These are phyloP conservation scores for Xylaria intraflava DNA, from an alignment of 495 filamentous ascomycete genomes.

Conservation along the genomic window DNA sequence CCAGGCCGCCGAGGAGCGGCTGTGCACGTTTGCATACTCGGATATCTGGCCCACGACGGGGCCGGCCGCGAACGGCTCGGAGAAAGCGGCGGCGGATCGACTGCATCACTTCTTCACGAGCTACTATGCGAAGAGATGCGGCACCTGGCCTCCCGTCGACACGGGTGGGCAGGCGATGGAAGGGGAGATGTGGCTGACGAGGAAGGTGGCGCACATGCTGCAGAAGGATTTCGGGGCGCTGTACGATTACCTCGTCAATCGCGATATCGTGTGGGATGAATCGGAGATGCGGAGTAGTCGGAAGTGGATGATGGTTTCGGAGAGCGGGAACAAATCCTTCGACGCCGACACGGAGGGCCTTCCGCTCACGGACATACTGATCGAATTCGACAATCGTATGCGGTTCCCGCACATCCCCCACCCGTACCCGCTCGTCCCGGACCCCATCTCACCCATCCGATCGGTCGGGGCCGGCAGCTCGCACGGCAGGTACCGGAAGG, in stretches of 20 bases:
- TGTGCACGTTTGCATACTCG: conserved; percentile 52
- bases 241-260: conserved; percentile 68
- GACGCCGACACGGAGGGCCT: conserved; percentile 54
- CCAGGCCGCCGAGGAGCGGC: conserved; percentile 52
- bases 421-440: conserved; percentile 61
- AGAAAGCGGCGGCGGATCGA: conserved; percentile 46
- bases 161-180: conserved; percentile 29
- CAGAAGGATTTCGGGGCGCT: conserved; percentile 61
- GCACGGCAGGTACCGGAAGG: conserved; percentile 31
- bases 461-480: conserved; percentile 10
- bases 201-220: conserved; percentile 49
- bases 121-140: conserved; percentile 47
- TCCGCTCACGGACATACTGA: conserved; percentile 60
- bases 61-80: conserved; percentile 23
- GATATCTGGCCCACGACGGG: conserved; percentile 53
- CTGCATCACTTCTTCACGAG: conserved; percentile 50
- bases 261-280: conserved; percentile 59
- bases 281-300: conserved; percentile 47
- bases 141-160: conserved; percentile 52
- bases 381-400: conserved; percentile 58
- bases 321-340: conserved; percentile 45
- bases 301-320: conserved; percentile 57
- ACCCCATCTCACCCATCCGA: conserved; percentile 34
- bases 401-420: conserved; percentile 61
- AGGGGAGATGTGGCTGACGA: conserved; percentile 53